Percentiles rank a stretch among this genome's conserved stretches.
Conservation (phyloP, 1,139 yeast species). For the Arxiozyma slooffiae region DNA sequence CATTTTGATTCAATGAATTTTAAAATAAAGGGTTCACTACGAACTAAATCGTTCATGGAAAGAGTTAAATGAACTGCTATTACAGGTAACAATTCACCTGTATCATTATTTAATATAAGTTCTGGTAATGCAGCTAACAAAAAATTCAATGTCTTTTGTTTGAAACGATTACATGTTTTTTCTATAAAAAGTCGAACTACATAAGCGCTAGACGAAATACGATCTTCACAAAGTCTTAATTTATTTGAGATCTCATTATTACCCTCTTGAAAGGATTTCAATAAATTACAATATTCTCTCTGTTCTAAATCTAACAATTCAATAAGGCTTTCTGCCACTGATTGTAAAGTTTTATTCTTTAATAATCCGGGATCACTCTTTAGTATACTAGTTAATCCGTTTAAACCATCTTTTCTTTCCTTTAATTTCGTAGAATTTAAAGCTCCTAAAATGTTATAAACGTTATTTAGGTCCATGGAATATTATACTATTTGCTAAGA, state of each 20-base stretch:
- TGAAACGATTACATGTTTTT: conserved; percentile 17
- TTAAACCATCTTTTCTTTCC: conserved; percentile 45
- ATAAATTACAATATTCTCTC: conserved; percentile 28
- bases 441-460: conserved; percentile 18
- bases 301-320: conserved; percentile 38
- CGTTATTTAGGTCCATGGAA: conserved; percentile 19
- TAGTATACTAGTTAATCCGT: conserved; percentile 32
- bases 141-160: conserved; percentile 19
- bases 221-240: conserved; percentile 31
- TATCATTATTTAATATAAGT: conserved; percentile 12
- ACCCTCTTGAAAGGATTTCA: background rate
- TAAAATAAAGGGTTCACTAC: conserved; percentile 17
- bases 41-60: conserved; percentile 16
- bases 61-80: conserved; percentile 20
- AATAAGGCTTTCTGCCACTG: conserved; percentile 35
- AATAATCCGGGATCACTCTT: conserved; percentile 19
- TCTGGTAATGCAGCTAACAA: conserved; percentile 21
- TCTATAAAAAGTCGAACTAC: conserved; percentile 26
- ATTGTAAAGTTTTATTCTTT: conserved; percentile 19
- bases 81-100: conserved; percentile 14
- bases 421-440: conserved; percentile 41
- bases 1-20: conserved; percentile 23
- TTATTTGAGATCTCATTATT: conserved; percentile 9
- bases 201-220: conserved; percentile 38
- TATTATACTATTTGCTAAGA: background rate